Conservation (phyloP, 75 land plant species). For the Pinus albicaulis region DNA sequence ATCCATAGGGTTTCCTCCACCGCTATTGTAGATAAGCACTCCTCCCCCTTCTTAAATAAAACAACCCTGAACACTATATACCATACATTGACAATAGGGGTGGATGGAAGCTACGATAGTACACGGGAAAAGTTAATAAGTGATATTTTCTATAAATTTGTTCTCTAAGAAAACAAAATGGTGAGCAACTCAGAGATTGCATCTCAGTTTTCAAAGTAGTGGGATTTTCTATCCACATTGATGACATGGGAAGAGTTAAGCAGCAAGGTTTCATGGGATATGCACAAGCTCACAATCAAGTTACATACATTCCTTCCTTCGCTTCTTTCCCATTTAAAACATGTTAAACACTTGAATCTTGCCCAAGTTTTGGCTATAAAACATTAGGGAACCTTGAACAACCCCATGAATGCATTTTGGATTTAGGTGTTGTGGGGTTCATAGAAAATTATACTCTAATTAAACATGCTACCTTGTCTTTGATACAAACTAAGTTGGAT, state of each 20-base stretch:
- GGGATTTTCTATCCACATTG: slow-evolving; percentile 23
- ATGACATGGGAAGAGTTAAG: slow-evolving; percentile 29
- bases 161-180: not conserved
- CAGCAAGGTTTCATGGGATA: slow-evolving; percentile 19
- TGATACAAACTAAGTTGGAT: slow-evolving; percentile 18
- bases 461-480: slow-evolving; percentile 16
- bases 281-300: slow-evolving; percentile 14
- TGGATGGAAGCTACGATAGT: too few species aligned
- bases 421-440: slow-evolving; percentile 30
- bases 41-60: too few species aligned
- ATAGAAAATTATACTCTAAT: slow-evolving; percentile 6
- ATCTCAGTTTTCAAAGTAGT: slow-evolving; percentile 6
- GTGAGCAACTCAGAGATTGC: not conserved
- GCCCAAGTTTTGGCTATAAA: slow-evolving; percentile 8
- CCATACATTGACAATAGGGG: too few species aligned
- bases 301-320: slow-evolving; percentile 4
- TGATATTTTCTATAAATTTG: too few species aligned
- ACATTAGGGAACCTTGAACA: slow-evolving; percentile 16
- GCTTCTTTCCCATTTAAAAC: slow-evolving; percentile 7
- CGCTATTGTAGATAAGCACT: too few species aligned
- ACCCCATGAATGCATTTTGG: slow-evolving; percentile 14
- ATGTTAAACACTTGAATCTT: slow-evolving; percentile 18
- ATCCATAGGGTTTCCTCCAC: too few species aligned
- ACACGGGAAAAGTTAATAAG: too few species aligned
- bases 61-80: too few species aligned